Percentiles rank a stretch among this genome's conserved stretches.
These are phyloP conservation scores for Sporopachydermia quercuum DNA, from an alignment of 805 yeast species.

Conservation along the genomic window DNA sequence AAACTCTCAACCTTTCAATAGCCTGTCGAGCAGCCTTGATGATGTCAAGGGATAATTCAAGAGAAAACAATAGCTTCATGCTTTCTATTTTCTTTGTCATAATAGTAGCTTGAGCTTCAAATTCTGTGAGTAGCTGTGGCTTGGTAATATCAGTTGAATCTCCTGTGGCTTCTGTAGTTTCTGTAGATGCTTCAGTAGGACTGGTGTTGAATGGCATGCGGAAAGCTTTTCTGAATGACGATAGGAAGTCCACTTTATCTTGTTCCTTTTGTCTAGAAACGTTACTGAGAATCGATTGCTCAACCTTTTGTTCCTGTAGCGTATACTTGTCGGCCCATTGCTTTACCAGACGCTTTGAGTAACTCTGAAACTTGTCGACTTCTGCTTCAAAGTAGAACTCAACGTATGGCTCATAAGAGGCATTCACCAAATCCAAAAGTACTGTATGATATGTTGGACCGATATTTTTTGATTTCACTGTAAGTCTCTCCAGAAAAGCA, in stretches of 20 bases:
- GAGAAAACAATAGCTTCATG: constrained; percentile 60
- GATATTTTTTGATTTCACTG: constrained; percentile 20
- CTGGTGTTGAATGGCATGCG: constrained; percentile 17
- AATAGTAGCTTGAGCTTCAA: constrained; percentile 71
- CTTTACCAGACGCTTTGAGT: constrained; percentile 15
- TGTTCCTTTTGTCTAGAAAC: constrained; percentile 27
- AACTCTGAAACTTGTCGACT: constrained; percentile 11
- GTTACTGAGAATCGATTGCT: constrained; percentile 30
- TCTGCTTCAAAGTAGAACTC: constrained; percentile 18
- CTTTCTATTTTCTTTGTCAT: constrained; percentile 62
- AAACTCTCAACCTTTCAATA: constrained; percentile 40
- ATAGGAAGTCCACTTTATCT: constrained; percentile 34
- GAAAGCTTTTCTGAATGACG: constrained; percentile 35
- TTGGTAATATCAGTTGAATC: neutral
- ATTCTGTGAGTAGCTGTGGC: constrained; percentile 35
- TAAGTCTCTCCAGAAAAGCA: constrained; percentile 5
- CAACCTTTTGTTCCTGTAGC: constrained; percentile 33
- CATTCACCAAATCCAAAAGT: constrained; percentile 12
- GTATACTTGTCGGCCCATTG: constrained; percentile 20
- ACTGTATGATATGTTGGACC: constrained; percentile 21
- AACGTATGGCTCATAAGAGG: constrained; percentile 14
- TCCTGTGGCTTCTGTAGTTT: neutral
- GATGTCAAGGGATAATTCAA: constrained; percentile 62
- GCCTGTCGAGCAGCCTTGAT: constrained; percentile 54
- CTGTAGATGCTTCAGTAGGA: neutral